Conservation (phyloP, 2,329 filamentous ascomycete species). For the Diaporthe longicolla region DNA sequence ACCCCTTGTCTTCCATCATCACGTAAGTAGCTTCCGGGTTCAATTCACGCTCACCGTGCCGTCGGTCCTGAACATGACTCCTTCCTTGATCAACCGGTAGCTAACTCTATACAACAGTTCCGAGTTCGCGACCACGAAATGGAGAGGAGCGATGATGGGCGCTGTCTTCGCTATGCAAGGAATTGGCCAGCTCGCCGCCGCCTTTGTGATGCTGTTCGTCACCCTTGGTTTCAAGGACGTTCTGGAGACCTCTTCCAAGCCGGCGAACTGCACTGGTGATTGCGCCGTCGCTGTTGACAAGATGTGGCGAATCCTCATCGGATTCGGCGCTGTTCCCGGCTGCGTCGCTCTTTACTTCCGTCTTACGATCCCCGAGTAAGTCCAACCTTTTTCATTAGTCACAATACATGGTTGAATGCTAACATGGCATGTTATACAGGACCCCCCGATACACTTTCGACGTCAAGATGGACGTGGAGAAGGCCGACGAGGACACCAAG, state of each 20-base stretch:
- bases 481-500: conserved; percentile 79
- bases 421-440: conserved; percentile 37
- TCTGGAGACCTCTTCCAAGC: conserved; percentile 65
- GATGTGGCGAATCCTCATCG: conserved; percentile 88
- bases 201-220: conserved; percentile 82
- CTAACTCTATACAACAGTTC: conserved; percentile 57
- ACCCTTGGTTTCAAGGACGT: conserved; percentile 79
- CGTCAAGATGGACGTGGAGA: conserved; percentile 80
- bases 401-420: neutral
- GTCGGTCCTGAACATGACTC: too few species aligned
- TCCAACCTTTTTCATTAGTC: neutral
- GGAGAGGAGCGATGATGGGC: conserved; percentile 89
- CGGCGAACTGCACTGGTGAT: conserved; percentile 71
- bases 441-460: conserved; percentile 92
- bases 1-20: conserved; percentile 86
- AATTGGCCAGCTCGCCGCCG: conserved; percentile 82
- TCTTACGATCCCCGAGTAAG: conserved; percentile 81
- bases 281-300: conserved; percentile 83
- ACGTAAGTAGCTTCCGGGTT: conserved; percentile 58
- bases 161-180: conserved; percentile 91
- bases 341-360: conserved; percentile 85
- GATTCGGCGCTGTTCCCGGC: conserved; percentile 84
- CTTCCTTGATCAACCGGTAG: neutral
- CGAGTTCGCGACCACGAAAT: conserved; percentile 89
- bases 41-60: neutral